Percentiles rank a stretch among this genome's conserved stretches.
These are phyloP conservation scores for Solanum medicagineum DNA, from an alignment of 257 asterid species.

Conservation along the genomic window DNA sequence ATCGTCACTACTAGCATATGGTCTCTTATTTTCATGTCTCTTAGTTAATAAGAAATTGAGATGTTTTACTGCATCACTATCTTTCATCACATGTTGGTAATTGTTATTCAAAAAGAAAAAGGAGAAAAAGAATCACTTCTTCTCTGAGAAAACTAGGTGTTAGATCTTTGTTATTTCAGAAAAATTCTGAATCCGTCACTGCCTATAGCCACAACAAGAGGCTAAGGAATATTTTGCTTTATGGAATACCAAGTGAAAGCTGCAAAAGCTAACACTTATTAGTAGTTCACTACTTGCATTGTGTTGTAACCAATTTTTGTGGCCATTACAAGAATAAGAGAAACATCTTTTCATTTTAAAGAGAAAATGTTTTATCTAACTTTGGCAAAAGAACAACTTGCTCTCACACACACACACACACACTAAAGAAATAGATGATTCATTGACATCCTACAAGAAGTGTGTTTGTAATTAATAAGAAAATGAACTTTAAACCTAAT, in stretches of 20 bases:
- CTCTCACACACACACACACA: not conserved
- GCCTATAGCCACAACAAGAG: not conserved
- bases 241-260: not conserved
- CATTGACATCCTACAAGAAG: not conserved
- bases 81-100: not conserved
- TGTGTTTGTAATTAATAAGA: not conserved
- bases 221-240: not conserved
- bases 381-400: not conserved
- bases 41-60: not conserved
- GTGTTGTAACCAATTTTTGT: not conserved
- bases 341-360: not conserved
- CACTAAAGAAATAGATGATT: not conserved
- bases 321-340: not conserved
- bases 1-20: not conserved
- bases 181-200: accelerated
- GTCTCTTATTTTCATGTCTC: not conserved
- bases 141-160: not conserved
- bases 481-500: not conserved
- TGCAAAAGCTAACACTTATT: not conserved
- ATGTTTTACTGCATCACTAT: not conserved
- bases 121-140: not conserved
- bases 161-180: no score
- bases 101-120: not conserved
- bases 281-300: not conserved
- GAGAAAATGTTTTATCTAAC: not conserved